Conservation (phyloP, 2,329 filamentous ascomycete species). For the Alternaria novae-zelandiae region DNA sequence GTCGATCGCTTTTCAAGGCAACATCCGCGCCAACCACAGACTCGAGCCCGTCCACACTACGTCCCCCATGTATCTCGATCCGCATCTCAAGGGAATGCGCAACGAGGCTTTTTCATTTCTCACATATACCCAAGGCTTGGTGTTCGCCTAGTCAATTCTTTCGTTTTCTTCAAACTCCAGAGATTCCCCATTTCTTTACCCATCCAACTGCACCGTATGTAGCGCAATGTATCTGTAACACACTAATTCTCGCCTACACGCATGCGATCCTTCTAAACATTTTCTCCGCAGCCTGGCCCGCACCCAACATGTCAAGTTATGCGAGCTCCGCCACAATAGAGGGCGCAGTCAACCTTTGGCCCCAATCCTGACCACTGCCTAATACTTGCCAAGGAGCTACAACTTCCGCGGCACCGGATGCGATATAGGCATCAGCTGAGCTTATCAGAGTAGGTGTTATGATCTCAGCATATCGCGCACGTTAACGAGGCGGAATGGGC, state of each 20-base stretch:
- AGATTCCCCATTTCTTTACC: conserved; percentile 10
- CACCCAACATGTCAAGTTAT: conserved; percentile 1
- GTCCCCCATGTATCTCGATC: neutral
- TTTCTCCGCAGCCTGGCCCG: neutral
- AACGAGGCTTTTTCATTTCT: neutral
- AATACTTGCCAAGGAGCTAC: conserved; percentile 10
- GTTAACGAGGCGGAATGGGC: neutral
- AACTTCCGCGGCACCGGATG: conserved; percentile 11
- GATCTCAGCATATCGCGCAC: neutral
- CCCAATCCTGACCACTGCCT: conserved; percentile 15
- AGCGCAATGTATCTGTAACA: conserved; percentile 14
- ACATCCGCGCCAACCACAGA: neutral
- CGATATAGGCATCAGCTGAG: conserved; percentile 21
- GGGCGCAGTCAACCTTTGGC: conserved; percentile 16
- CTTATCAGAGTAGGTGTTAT: conserved; percentile 4
- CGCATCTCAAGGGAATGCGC: neutral
- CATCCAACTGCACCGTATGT: neutral
- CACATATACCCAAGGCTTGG: neutral
- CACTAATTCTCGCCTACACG: neutral
- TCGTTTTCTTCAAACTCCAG: neutral
- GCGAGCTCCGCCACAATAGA: conserved; percentile 17
- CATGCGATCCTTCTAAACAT: neutral
- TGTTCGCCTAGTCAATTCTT: neutral
- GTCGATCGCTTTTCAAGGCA: neutral
- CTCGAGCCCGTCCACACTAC: neutral